Base-by-base conservation (phyloP, 768 basidiomycete species). In the Collybia nuda region DNA sequence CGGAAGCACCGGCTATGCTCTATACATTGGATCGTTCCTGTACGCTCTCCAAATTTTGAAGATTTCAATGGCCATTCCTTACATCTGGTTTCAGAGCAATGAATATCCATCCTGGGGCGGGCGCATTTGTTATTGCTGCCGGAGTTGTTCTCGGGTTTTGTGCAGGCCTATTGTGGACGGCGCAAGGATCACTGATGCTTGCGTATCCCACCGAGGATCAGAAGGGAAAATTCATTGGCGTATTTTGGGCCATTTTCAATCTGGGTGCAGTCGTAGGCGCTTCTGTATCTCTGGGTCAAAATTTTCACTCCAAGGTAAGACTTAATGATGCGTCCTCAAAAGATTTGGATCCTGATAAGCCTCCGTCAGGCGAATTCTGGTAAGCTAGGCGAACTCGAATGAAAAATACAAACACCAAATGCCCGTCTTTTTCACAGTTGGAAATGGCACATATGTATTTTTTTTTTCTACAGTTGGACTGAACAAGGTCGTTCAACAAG, bases 181-280 rank as follows among this genome's bases (percentile, higher is more conserved):
- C 89, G 0, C 90, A 93, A 59, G 91, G 89, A 9, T 82, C 81
- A 6, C 71, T 93, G 49, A 92, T 92, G 84, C 69, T 93, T 67
- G 80, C 88, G 2, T 93, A 93, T 63, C 88, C 90, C 0, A 90
- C 88, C 0, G 90, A 93, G 62, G 63, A 65, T 44, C 79, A 91
- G 62, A 93, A 93, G 65, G 90, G 90, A n/a, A 73, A 67, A 41
- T 91, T 78, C 66, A 90, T 93, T 48, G 84, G 78, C 40, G 81
- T 90, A 46, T 93, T 92, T 69, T 93, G 90, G 90, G 67, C 77
- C 40, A 86, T 92, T 51, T 93, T 93, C 74, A 91, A 92, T 58
- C 55, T 90, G 21, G 89, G 89, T 35, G 84, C 85, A 51, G 87
- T 93, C 41, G 82, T 93, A 40, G 90, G 90, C 21, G 80, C 88